Evolutionary conservation across 2,329 filamentous ascomycete genomes (phyloP).

Genomic region (Niveomyces coronatus): DNA sequence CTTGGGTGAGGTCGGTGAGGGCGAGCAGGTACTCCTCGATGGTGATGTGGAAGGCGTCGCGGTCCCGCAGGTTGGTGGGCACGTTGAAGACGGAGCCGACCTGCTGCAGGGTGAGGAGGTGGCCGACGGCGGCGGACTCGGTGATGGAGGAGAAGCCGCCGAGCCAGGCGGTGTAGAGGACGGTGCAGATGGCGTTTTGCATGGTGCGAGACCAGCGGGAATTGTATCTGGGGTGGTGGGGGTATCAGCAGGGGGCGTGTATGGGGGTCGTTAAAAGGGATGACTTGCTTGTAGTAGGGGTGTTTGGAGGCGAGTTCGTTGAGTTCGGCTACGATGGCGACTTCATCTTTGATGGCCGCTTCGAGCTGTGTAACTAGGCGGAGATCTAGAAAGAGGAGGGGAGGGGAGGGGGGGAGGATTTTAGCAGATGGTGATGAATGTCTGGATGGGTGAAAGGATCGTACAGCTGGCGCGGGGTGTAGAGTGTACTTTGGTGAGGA

Average conservation of each 20-base stretch:
- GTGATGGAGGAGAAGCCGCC: constrained; percentile 49
- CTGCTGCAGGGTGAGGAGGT: constrained; percentile 78
- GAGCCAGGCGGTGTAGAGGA: constrained; percentile 60
- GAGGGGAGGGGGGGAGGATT: background rate
- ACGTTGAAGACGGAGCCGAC: constrained; percentile 72
- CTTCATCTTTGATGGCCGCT: constrained; percentile 60
- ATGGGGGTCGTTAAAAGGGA: background rate
- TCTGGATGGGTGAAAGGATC: constrained; percentile 14
- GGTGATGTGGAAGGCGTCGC: constrained; percentile 86
- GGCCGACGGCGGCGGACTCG: constrained; percentile 44
- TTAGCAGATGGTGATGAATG: constrained; percentile 1
- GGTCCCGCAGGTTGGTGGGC: constrained; percentile 81
- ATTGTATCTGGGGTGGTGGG: constrained; percentile 51
- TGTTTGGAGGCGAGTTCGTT: constrained; percentile 67
- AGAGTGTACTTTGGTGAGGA: constrained; percentile 82
- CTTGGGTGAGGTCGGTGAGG: constrained; percentile 78
- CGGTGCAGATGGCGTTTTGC: constrained; percentile 61
- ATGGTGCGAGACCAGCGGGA: constrained; percentile 73
- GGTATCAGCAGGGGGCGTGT: background rate
- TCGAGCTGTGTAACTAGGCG: constrained; percentile 61
- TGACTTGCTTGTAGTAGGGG: constrained; percentile 82
- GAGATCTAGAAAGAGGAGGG: constrained; percentile 41
- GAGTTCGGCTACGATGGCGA: constrained; percentile 60
- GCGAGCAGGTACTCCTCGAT: constrained; percentile 95
- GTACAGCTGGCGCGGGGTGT: constrained; percentile 55